Percentiles rank a stretch among this genome's conserved stretches.
Conservation (phyloP, 768 basidiomycete species). For the Amanita pallidorosea region DNA sequence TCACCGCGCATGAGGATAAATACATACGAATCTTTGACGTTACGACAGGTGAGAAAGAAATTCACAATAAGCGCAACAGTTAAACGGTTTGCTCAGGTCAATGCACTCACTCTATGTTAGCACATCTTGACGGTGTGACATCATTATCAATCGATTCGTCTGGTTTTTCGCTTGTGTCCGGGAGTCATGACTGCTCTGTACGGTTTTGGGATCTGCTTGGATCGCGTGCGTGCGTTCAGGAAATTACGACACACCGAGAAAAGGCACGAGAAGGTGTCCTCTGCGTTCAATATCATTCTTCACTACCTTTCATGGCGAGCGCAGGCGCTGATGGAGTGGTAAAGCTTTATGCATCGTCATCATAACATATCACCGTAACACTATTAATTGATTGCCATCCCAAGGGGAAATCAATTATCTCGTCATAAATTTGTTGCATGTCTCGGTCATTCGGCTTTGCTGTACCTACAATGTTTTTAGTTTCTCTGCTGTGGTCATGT, state of each 20-base stretch:
- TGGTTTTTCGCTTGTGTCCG: conserved; percentile 80
- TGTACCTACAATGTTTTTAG: background rate
- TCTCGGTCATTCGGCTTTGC: background rate
- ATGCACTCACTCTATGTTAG: conserved; percentile 84
- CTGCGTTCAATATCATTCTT: conserved; percentile 76
- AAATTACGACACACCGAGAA: conserved; percentile 80
- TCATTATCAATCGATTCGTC: conserved; percentile 83
- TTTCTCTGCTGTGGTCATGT: background rate
- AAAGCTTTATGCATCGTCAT: conserved; percentile 84
- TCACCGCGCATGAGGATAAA: conserved; percentile 92
- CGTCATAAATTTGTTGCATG: background rate
- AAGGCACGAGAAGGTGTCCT: conserved; percentile 89
- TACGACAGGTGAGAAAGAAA: conserved; percentile 47
- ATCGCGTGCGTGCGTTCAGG: conserved; percentile 75
- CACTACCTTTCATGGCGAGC: conserved; percentile 81
- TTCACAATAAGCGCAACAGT: background rate
- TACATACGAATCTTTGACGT: conserved; percentile 86
- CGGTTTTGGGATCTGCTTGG: conserved; percentile 92
- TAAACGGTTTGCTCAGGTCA: conserved; percentile 36
- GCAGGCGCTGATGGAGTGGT: conserved; percentile 95
- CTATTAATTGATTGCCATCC: conserved; percentile 2
- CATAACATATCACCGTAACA: conserved; percentile 16
- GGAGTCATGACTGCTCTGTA: conserved; percentile 87
- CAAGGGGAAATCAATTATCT: background rate
- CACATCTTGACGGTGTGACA: conserved; percentile 88